These are phyloP conservation scores for Trichoderma aggressivum DNA, from an alignment of 2,329 filamentous ascomycete genomes.

Conservation along the genomic window DNA sequence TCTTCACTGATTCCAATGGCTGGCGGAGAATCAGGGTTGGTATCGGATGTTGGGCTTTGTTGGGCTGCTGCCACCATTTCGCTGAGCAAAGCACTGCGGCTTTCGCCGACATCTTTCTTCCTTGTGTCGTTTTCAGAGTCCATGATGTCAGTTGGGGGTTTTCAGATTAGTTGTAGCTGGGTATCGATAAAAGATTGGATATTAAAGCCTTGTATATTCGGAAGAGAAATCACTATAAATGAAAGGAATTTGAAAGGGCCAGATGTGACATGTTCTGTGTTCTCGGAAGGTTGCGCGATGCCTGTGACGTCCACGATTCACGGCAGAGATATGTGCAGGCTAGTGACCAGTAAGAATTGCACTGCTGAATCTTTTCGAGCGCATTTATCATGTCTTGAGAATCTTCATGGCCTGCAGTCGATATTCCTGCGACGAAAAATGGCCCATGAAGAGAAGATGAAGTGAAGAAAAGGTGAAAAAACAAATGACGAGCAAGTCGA, in stretches of 20 bases:
- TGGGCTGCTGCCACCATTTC: conserved; percentile 34
- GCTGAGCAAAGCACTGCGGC: conserved; percentile 28
- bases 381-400: background rate
- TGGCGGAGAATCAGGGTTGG: background rate
- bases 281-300: background rate
- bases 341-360: background rate
- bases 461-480: background rate
- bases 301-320: background rate
- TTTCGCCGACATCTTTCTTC: conserved; percentile 24
- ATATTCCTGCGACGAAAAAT: background rate
- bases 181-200: background rate
- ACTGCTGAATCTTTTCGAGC: background rate
- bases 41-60: conserved; percentile 14
- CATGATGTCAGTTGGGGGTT: conserved; percentile 24
- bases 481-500: background rate
- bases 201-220: background rate
- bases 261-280: background rate
- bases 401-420: background rate
- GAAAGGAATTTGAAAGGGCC: background rate
- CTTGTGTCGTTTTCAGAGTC: conserved; percentile 23
- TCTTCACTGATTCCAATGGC: conserved; percentile 51
- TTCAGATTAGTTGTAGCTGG: background rate
- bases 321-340: background rate
- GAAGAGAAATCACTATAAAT: background rate
- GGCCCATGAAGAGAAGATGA: background rate